Base-by-base conservation (phyloP, 441 rosid genomes). In the Brassica hybrid region DNA sequence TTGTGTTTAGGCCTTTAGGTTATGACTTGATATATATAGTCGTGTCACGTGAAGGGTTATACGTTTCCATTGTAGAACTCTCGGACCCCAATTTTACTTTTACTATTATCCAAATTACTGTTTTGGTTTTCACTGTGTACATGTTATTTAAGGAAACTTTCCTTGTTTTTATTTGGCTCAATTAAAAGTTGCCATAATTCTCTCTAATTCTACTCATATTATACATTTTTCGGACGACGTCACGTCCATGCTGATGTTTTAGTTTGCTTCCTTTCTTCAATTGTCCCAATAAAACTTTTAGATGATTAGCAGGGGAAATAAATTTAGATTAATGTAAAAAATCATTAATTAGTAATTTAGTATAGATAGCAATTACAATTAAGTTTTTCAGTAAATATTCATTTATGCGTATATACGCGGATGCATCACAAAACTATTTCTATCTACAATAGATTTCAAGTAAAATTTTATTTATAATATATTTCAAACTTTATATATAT, bases 1-100 rank as follows among this genome's bases (percentile, higher is more conserved):
- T 58, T 75, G 61, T 59, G 61, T 57, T 57, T 57, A 18, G 60
- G 17, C 17, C 45, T 38, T 38, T 38, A 43, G 23, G 58, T 10
- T 18, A 56, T 56, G 60, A 56, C 52, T 13, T 45, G 52, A 45
- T 45, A 13, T 45, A 45, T 45, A 45, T 43, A 43, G 12, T 10
- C 4, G 7, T 30, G 34, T 30, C 34, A 43, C n/a, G n/a, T 43
- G n/a, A 11, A 11, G 6, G 34, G 34, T 30, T 34, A 34, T 34
- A 34, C 2, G 38, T 34, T 34, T 34, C 38, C 38, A 34, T 34
- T 34, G 1, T 34, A 34, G 2, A 34, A 34, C 38, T 34, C 38
- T 34, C 38, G 38, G 38, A 34, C 38, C 38, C 38, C 38, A 34
- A 34, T 34, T 34, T 34, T 34, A 34, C 38, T 34, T 34, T 34